A percentile compares a stretch with the other conserved stretches of the same genome.
Evolutionary conservation across 1,284 basidiomycete species (phyloP).

Genomic region (Tilletia setariae): DNA sequence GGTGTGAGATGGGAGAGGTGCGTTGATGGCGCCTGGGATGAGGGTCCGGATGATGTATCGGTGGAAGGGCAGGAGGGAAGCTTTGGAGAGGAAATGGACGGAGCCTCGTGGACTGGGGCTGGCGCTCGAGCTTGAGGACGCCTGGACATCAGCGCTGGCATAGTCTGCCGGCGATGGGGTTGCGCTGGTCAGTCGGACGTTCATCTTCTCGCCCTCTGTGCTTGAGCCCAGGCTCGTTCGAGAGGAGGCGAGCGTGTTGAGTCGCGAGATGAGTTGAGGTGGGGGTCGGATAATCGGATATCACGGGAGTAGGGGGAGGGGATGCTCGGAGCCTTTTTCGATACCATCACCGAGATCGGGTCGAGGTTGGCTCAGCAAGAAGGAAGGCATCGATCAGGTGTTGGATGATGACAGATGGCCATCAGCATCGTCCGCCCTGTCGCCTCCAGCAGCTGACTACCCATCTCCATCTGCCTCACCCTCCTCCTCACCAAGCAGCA

Average conservation of each 20-base stretch:
- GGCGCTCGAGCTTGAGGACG: not conserved
- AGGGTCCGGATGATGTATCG: conserved; percentile 42
- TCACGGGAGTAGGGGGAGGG: too few relatives aligned
- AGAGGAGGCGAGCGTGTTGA: too few relatives aligned
- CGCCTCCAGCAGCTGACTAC: not conserved
- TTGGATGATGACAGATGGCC: too few relatives aligned
- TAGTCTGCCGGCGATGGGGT: conserved; percentile 7
- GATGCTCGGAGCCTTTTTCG: too few relatives aligned
- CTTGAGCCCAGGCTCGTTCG: too few relatives aligned
- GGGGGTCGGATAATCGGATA: too few relatives aligned
- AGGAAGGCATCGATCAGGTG: too few relatives aligned
- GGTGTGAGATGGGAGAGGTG: not conserved
- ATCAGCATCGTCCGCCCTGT: not conserved
- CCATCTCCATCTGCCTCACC: not conserved
- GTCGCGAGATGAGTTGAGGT: too few relatives aligned
- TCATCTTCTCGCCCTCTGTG: too few relatives aligned
- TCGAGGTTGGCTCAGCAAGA: too few relatives aligned
- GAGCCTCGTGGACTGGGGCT: not conserved
- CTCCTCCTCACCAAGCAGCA: too few relatives aligned
- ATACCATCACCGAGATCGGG: not conserved
- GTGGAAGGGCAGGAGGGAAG: conserved; percentile 45
- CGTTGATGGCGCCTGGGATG: conserved; percentile 27
- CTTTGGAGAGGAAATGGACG: conserved; percentile 1
- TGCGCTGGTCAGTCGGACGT: conserved; percentile 4
- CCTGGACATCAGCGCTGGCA: not conserved